Evolutionary conservation across 2,329 filamentous ascomycete species (phyloP).

Genomic region (Dactylellina haptotyla): DNA sequence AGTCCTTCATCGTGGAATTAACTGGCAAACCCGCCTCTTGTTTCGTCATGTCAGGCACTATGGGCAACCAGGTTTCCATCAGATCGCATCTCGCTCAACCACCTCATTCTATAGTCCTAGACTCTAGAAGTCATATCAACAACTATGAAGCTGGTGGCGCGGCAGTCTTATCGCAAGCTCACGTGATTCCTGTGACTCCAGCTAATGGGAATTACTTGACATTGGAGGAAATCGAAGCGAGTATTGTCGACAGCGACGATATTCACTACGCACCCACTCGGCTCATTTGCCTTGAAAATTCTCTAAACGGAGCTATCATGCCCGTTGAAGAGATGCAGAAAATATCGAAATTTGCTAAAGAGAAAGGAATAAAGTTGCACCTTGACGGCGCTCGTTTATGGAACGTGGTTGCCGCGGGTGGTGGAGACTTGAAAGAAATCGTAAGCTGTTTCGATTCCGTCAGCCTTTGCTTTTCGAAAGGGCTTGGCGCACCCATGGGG

Average conservation of each 20-base stretch:
- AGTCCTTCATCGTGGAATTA: slow-evolving; percentile 76
- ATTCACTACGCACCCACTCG: slow-evolving; percentile 63
- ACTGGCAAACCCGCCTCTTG: slow-evolving; percentile 80
- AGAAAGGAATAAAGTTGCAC: slow-evolving; percentile 64
- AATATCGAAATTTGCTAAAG: slow-evolving; percentile 60
- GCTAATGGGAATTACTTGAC: slow-evolving; percentile 63
- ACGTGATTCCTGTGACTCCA: slow-evolving; percentile 59
- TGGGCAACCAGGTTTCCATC: slow-evolving; percentile 90
- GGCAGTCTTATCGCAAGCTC: slow-evolving; percentile 55
- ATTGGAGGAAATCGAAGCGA: slow-evolving; percentile 62
- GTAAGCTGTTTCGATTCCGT: slow-evolving; percentile 65
- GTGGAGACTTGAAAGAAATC: slow-evolving; percentile 58
- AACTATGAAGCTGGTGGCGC: slow-evolving; percentile 72
- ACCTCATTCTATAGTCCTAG: slow-evolving; percentile 81
- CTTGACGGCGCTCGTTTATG: slow-evolving; percentile 68
- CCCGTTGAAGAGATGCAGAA: slow-evolving; percentile 60
- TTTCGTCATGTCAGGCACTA: slow-evolving; percentile 87
- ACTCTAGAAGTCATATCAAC: slow-evolving; percentile 80
- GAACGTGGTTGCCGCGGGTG: slow-evolving; percentile 65
- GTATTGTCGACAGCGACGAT: slow-evolving; percentile 62
- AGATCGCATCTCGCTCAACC: slow-evolving; percentile 80
- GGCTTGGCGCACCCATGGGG: slow-evolving; percentile 67
- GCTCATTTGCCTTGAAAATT: slow-evolving; percentile 64
- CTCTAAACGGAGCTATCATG: slow-evolving; percentile 61
- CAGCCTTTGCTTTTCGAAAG: slow-evolving; percentile 67